phyloP scores from a whole-genome alignment of 164 flowering plant genomes.

The Aristolochia fimbriata region DNA sequence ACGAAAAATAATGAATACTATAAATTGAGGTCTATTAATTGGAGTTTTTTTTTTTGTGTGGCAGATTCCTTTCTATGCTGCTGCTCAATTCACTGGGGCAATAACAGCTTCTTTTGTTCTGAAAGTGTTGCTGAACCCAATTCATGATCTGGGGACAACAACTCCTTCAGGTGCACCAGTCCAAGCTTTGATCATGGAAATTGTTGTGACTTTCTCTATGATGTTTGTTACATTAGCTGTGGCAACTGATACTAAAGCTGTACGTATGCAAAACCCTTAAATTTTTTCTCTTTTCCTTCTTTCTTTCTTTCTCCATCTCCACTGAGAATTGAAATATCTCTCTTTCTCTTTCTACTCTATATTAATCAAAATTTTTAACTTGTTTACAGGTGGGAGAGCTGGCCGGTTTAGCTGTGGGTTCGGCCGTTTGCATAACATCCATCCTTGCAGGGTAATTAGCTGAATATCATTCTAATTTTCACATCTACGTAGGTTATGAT shows the following conservation, averaged over 20 bases:
- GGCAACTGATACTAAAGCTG: constrained; percentile 82
- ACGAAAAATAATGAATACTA: too few relatives aligned
- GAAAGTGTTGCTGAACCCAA: constrained; percentile 40
- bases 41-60: too few relatives aligned
- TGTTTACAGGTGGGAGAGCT: constrained; percentile 54
- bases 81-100: constrained; percentile 65
- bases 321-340: too few relatives aligned
- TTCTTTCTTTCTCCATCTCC: neutral
- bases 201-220: constrained; percentile 62
- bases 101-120: constrained; percentile 44
- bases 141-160: constrained; percentile 49
- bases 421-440: constrained; percentile 74
- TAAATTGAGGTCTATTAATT: too few relatives aligned
- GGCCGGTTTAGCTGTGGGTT: constrained; percentile 83
- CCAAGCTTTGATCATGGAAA: constrained; percentile 69
- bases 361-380: too few relatives aligned
- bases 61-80: constrained; percentile 63
- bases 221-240: constrained; percentile 83
- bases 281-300: neutral
- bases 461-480: neutral
- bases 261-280: constrained; percentile 8
- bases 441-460: constrained; percentile 81
- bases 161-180: constrained; percentile 49
- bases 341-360: too few relatives aligned
- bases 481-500: too few relatives aligned